phyloP scores from a whole-genome alignment of 768 basidiomycete species.

The Porpolomopsis calyptriformis region DNA sequence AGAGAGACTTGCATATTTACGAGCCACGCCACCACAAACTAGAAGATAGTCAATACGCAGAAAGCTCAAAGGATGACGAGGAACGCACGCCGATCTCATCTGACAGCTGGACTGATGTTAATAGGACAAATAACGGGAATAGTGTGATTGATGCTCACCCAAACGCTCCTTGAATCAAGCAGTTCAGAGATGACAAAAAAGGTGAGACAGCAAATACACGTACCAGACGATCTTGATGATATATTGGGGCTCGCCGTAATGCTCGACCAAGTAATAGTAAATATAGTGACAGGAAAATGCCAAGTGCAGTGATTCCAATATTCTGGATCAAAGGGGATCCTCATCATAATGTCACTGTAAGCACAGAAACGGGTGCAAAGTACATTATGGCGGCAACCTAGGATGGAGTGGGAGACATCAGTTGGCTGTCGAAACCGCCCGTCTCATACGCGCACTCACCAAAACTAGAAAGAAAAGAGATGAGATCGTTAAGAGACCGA shows the following conservation, averaged over 20 bases:
- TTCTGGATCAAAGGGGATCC: background rate
- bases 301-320: background rate
- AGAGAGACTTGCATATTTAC: background rate
- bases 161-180: background rate
- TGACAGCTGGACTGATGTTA: background rate
- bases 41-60: background rate
- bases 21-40: conserved; percentile 1
- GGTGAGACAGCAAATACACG: background rate
- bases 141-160: background rate
- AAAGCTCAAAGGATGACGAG: background rate
- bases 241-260: background rate
- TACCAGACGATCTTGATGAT: background rate
- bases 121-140: background rate
- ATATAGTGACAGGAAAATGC: background rate
- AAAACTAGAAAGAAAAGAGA: background rate
- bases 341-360: background rate
- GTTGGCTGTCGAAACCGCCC: background rate
- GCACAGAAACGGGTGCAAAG: background rate
- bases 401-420: background rate
- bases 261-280: conserved; percentile 1
- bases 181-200: background rate
- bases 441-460: too few relatives aligned
- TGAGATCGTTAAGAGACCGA: background rate
- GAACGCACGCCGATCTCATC: background rate
- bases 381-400: background rate